phyloP scores from a whole-genome alignment of 2,329 filamentous ascomycete genomes.

The Diaporthe humulicola region DNA sequence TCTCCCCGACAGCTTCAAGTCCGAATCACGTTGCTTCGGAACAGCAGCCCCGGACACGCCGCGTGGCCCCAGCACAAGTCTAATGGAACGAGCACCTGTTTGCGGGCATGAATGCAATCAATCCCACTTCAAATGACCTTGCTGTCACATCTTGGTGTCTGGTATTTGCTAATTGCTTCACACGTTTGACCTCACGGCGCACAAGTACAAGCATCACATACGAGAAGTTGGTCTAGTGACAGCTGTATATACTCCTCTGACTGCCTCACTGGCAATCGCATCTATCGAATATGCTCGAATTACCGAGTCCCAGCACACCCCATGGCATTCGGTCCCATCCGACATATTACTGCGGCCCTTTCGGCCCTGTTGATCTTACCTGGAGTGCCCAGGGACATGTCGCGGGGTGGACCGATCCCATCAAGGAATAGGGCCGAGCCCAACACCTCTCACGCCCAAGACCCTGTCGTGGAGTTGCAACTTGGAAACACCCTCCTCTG shows the following conservation, averaged over 20 bases:
- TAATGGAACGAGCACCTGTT: neutral
- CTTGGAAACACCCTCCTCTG: neutral
- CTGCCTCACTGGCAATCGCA: neutral
- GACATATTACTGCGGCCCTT: neutral
- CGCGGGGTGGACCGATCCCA: neutral
- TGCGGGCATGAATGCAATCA: neutral
- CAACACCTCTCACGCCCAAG: too few species aligned
- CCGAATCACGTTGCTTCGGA: conserved; percentile 14
- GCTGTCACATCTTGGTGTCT: neutral
- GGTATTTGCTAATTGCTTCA: neutral
- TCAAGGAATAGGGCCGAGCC: neutral
- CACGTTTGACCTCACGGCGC: neutral
- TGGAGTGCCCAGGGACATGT: neutral
- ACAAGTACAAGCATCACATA: too few species aligned
- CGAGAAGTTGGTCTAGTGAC: neutral
- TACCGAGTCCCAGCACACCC: neutral
- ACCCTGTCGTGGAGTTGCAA: neutral
- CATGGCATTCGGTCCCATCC: neutral
- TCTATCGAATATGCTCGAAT: neutral
- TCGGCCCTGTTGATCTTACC: neutral
- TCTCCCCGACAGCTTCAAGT: neutral
- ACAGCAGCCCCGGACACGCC: neutral
- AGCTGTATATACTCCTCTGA: too few species aligned
- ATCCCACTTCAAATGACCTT: neutral
- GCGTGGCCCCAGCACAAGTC: neutral